Percentiles rank a stretch among this genome's conserved stretches.
These are phyloP conservation scores for Ensete glaucum DNA, from an alignment of 176 grass and related monocot genomes.

Conservation along the genomic window DNA sequence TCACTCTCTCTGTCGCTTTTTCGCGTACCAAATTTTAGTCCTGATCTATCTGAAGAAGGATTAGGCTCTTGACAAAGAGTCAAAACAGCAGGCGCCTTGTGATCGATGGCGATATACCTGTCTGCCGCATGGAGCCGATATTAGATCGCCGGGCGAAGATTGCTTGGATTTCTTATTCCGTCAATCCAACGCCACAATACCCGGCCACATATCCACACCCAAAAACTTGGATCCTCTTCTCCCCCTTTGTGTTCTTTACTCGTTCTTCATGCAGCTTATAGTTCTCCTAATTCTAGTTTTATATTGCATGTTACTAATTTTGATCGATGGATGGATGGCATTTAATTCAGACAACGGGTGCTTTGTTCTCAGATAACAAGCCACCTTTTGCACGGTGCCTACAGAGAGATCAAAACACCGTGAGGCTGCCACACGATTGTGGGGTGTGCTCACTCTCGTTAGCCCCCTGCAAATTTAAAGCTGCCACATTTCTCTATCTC, in stretches of 20 bases:
- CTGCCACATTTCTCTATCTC: neutral
- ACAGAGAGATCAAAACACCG: constrained; percentile 5
- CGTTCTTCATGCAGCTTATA: too few relatives aligned
- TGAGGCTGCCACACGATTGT: constrained; percentile 34
- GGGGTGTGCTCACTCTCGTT: constrained; percentile 3
- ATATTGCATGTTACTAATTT: neutral
- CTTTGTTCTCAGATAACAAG: constrained; percentile 12
- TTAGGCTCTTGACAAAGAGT: constrained; percentile 25
- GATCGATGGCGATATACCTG: constrained; percentile 28
- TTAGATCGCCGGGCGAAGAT: constrained; percentile 30
- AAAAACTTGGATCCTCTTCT: neutral
- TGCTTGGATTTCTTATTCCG: constrained; percentile 23
- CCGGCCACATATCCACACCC: constrained; percentile 17
- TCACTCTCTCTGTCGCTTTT: too few relatives aligned
- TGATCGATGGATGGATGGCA: constrained; percentile 2
- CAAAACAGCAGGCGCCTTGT: constrained; percentile 32
- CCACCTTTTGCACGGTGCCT: constrained; percentile 44
- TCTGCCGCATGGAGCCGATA: constrained; percentile 48
- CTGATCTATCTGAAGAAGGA: too few relatives aligned
- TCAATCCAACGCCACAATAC: constrained; percentile 37
- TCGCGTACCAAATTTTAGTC: too few relatives aligned
- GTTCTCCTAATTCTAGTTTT: neutral
- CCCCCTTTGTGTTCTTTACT: too few relatives aligned
- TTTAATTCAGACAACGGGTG: constrained; percentile 29
- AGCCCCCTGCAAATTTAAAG: constrained; percentile 29